Conservation (phyloP, 2,329 filamentous ascomycete species). For the Paracamarosporium sp. region DNA sequence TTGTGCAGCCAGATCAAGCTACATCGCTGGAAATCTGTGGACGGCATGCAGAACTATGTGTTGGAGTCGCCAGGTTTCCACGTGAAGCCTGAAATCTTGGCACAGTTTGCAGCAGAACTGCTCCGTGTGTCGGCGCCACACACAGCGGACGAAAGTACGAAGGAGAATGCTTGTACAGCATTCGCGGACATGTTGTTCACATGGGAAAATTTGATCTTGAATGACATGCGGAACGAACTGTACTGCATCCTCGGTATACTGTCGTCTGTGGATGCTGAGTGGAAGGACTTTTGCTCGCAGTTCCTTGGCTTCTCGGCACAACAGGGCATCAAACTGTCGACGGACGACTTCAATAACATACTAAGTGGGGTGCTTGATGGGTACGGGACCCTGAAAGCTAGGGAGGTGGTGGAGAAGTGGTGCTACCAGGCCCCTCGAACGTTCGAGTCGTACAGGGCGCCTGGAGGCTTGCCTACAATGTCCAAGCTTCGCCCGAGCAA, state of each 20-base stretch:
- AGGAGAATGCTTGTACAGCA: constrained; percentile 23
- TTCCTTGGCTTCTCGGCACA: constrained; percentile 37
- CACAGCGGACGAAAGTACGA: constrained; percentile 10
- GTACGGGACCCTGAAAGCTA: constrained; percentile 57
- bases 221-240: constrained; percentile 32
- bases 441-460: constrained; percentile 34
- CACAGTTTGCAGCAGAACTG: constrained; percentile 37
- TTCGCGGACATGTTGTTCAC: constrained; percentile 38
- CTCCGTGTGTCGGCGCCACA: constrained; percentile 27
- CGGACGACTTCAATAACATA: constrained; percentile 58
- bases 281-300: constrained; percentile 35
- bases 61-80: constrained; percentile 30
- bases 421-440: constrained; percentile 31
- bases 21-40: constrained; percentile 50
- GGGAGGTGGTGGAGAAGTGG: constrained; percentile 57
- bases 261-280: constrained; percentile 33
- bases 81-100: constrained; percentile 35
- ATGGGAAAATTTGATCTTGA: constrained; percentile 36
- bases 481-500: constrained; percentile 31
- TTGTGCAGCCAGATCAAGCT: constrained; percentile 52
- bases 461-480: constrained; percentile 43
- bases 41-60: constrained; percentile 44
- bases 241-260: constrained; percentile 41
- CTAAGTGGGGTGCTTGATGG: constrained; percentile 62
- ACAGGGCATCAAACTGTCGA: constrained; percentile 32